Evolutionary conservation across 2,329 filamentous ascomycete genomes (phyloP).

Genomic region (Clarireedia monteithiana): DNA sequence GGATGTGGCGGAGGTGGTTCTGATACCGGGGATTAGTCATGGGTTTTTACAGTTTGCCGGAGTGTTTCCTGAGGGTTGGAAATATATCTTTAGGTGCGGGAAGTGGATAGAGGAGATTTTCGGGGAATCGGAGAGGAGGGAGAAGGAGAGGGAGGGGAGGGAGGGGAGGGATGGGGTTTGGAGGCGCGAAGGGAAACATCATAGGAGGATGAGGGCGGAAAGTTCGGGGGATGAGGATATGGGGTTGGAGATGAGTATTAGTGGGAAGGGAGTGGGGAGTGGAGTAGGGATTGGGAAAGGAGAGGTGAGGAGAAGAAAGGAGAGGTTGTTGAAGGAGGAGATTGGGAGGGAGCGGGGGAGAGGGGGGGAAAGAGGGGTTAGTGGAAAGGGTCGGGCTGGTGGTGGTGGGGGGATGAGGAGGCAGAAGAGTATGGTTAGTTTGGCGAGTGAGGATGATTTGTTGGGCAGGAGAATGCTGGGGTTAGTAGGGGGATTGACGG

Average conservation of each 20-base stretch:
- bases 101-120: constrained; percentile 80
- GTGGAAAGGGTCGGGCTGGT: constrained; percentile 9
- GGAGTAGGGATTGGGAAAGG: constrained; percentile 10
- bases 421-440: constrained; percentile 41
- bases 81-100: constrained; percentile 70
- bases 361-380: not conserved
- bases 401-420: constrained; percentile 31
- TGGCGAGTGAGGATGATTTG: constrained; percentile 49
- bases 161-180: not conserved
- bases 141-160: constrained; percentile 24
- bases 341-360: constrained; percentile 26
- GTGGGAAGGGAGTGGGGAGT: constrained; percentile 10
- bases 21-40: constrained; percentile 85
- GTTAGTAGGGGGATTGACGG: constrained; percentile 43
- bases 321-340: constrained; percentile 34
- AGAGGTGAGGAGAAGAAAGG: constrained; percentile 6
- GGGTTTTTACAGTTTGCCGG: constrained; percentile 89
- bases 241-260: constrained; percentile 66
- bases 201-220: constrained; percentile 19
- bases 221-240: constrained; percentile 63
- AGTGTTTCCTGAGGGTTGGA: constrained; percentile 85
- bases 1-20: constrained; percentile 70
- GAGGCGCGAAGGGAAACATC: constrained; percentile 7
- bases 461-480: constrained; percentile 48
- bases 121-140: constrained; percentile 37